A percentile compares a stretch with the other conserved stretches of the same genome.
phyloP scores from a whole-genome alignment of 305 asterid genomes.

The Solanum chacoense region DNA sequence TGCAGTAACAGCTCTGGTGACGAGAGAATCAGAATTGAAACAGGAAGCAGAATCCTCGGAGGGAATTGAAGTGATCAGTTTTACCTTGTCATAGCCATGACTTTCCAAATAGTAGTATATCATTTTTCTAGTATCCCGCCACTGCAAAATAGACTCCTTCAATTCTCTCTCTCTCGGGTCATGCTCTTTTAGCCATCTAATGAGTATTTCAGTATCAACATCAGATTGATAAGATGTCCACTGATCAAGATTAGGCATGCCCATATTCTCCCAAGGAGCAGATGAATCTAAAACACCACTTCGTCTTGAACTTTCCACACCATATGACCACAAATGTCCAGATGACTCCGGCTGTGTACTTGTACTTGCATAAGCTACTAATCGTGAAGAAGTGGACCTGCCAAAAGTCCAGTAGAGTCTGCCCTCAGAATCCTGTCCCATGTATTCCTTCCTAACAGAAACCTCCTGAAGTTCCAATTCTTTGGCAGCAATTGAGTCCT shows the following conservation, averaged over 20 bases:
- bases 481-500: slow-evolving; percentile 43
- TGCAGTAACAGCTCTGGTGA: slow-evolving; percentile 47
- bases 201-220: slow-evolving; percentile 47
- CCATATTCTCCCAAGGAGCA: slow-evolving; percentile 11
- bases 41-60: slow-evolving; percentile 16
- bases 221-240: slow-evolving; percentile 73
- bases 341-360: slow-evolving; percentile 27
- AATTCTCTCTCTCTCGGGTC: slow-evolving; percentile 64
- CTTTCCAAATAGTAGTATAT: slow-evolving; percentile 25
- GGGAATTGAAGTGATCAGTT: slow-evolving; percentile 1
- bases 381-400: slow-evolving; percentile 50
- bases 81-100: slow-evolving; percentile 26
- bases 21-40: slow-evolving; percentile 25
- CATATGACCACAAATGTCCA: slow-evolving; percentile 20
- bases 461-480: slow-evolving; percentile 53
- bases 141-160: slow-evolving; percentile 54
- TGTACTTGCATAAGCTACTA: slow-evolving; percentile 48
- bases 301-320: slow-evolving; percentile 7
- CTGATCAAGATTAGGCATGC: slow-evolving; percentile 41
- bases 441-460: slow-evolving; percentile 58
- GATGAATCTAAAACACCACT: slow-evolving; percentile 6
- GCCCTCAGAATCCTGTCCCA: slow-evolving; percentile 88
- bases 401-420: slow-evolving; percentile 66
- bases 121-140: slow-evolving; percentile 38
- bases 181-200: slow-evolving; percentile 72